Evolutionary conservation across 2,329 filamentous ascomycete species (phyloP).

Genomic region (Chrysoporthe puriensis): DNA sequence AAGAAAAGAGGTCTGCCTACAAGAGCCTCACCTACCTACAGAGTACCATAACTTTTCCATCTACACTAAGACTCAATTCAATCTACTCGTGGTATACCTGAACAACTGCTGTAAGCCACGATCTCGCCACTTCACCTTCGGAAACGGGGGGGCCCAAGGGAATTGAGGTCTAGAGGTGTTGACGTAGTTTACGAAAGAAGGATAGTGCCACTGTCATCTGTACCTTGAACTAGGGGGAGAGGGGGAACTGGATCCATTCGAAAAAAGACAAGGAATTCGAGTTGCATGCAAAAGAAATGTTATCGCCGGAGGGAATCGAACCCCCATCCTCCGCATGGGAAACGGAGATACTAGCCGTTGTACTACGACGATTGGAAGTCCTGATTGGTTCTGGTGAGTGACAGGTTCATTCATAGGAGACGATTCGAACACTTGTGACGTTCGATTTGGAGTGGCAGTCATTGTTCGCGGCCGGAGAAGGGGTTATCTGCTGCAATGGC

Average conservation of each 20-base stretch:
- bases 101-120: background rate
- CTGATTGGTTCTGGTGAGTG: background rate
- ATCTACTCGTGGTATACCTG: background rate
- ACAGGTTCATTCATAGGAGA: background rate
- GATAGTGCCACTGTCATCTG: background rate
- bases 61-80: background rate
- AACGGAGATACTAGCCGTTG: slow-evolving; percentile 13
- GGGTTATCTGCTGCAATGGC: too few species aligned
- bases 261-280: background rate
- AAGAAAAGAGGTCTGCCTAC: background rate
- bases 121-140: background rate
- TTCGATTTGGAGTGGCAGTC: too few species aligned
- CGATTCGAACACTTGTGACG: too few species aligned
- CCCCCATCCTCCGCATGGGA: slow-evolving; percentile 13
- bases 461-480: too few species aligned
- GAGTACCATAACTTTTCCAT: background rate
- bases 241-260: too few species aligned
- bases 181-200: background rate
- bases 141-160: background rate
- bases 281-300: slow-evolving; percentile 17
- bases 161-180: background rate
- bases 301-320: slow-evolving; percentile 24
- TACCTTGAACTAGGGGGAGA: too few species aligned
- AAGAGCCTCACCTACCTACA: background rate
- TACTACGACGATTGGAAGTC: slow-evolving; percentile 1